Conservation (phyloP, 2,329 filamentous ascomycete genomes). For the Cephalotrichum gorgonifer region DNA sequence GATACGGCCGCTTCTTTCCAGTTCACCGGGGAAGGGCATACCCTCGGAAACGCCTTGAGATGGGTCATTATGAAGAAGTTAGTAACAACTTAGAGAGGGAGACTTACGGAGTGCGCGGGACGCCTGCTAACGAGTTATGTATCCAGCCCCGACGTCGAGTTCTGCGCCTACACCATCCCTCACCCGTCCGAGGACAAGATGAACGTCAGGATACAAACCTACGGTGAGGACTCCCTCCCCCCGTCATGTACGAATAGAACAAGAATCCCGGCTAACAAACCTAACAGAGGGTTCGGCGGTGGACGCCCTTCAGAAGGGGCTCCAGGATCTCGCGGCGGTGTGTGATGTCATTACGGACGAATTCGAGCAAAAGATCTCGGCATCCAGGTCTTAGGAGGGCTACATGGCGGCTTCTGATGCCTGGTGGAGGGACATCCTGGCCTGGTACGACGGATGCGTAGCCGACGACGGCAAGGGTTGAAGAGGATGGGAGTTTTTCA, state of each 20-base stretch:
- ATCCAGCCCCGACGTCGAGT: constrained; percentile 81
- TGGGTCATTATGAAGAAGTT: constrained; percentile 99
- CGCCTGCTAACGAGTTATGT: constrained; percentile 2
- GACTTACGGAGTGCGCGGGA: background rate
- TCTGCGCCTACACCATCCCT: constrained; percentile 95
- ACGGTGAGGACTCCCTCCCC: constrained; percentile 48
- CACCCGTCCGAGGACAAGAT: constrained; percentile 94
- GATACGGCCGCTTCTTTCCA: constrained; percentile 91
- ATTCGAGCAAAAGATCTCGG: constrained; percentile 50
- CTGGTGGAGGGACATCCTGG: background rate
- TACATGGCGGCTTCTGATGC: background rate
- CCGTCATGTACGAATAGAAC: background rate
- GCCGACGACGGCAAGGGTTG: background rate
- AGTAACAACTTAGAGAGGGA: constrained; percentile 15
- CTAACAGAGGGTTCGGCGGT: constrained; percentile 64
- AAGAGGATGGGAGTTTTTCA: background rate
- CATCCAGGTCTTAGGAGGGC: constrained; percentile 1
- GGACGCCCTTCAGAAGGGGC: constrained; percentile 80
- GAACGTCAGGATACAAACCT: constrained; percentile 96
- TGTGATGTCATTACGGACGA: constrained; percentile 92
- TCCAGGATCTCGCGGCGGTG: constrained; percentile 79
- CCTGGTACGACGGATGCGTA: background rate
- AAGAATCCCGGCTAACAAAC: background rate
- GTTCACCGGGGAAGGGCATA: constrained; percentile 89
- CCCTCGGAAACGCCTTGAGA: constrained; percentile 83